Conservation (phyloP, 2,329 filamentous ascomycete genomes). For the Grosmannia serpens region DNA sequence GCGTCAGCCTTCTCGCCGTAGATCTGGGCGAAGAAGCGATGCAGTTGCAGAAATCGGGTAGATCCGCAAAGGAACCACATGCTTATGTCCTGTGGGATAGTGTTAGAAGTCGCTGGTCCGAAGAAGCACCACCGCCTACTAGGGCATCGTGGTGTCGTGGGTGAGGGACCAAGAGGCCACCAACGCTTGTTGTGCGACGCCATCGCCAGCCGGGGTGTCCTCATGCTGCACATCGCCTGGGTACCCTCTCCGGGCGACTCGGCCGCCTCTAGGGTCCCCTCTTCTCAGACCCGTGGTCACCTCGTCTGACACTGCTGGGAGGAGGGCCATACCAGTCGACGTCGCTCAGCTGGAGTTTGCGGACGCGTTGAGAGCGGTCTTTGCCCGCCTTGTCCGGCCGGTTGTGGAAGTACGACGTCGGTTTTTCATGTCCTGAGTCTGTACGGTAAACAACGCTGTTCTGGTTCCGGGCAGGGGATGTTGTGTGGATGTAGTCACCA, state of each 20-base stretch:
- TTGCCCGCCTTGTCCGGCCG: slow-evolving; percentile 43
- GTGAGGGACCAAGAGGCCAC: background rate
- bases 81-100: background rate
- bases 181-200: background rate
- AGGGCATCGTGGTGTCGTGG: background rate
- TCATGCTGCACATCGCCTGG: background rate
- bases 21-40: background rate
- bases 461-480: slow-evolving; percentile 5
- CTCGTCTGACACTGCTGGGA: background rate
- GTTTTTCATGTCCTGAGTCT: slow-evolving; percentile 37
- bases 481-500: slow-evolving; percentile 41
- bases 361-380: slow-evolving; percentile 67
- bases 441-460: slow-evolving; percentile 36
- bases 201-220: background rate
- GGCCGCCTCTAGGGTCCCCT: background rate
- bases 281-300: background rate
- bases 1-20: background rate
- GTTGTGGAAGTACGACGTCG: slow-evolving; percentile 38
- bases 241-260: background rate
- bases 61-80: background rate
- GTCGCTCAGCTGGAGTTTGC: slow-evolving; percentile 90
- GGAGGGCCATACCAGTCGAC: slow-evolving; percentile 71
- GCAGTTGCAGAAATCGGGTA: background rate
- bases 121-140: background rate
- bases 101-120: background rate